Percentiles rank a stretch among this genome's conserved stretches.
phyloP scores from a whole-genome alignment of 345 rosid genomes.

The Combretum micranthum region DNA sequence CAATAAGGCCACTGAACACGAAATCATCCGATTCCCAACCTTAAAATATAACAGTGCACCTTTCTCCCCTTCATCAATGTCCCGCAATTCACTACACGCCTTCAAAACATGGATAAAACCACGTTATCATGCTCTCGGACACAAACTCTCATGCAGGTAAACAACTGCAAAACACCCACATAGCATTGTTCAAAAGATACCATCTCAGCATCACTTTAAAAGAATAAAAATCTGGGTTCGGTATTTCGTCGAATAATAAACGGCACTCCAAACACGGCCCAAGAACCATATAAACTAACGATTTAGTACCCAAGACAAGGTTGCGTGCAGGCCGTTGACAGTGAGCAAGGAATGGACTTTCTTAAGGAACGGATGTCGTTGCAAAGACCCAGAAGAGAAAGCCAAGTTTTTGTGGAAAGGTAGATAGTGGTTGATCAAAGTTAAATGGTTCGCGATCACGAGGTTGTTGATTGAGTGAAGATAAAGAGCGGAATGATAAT shows the following conservation, averaged over 20 bases:
- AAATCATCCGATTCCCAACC: conserved; percentile 46
- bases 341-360: conserved; percentile 37
- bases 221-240: conserved; percentile 57
- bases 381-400: conserved; percentile 42
- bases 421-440: background rate
- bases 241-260: conserved; percentile 55
- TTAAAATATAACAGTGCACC: conserved; percentile 54
- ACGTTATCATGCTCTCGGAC: conserved; percentile 30
- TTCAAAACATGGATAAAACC: conserved; percentile 56
- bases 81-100: conserved; percentile 63
- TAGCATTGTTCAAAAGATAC: conserved; percentile 43
- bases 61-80: conserved; percentile 44
- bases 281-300: conserved; percentile 51
- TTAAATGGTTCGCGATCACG: too few species aligned
- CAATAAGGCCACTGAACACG: conserved; percentile 61
- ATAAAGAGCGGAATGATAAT: too few species aligned
- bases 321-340: conserved; percentile 38
- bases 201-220: conserved; percentile 70
- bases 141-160: conserved; percentile 29
- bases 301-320: conserved; percentile 48
- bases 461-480: too few species aligned
- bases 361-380: conserved; percentile 33
- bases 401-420: conserved; percentile 17
- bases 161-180: conserved; percentile 29
- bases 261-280: conserved; percentile 50